These are phyloP conservation scores for Megacollybia marginata DNA, from an alignment of 768 basidiomycete genomes.

Conservation along the genomic window DNA sequence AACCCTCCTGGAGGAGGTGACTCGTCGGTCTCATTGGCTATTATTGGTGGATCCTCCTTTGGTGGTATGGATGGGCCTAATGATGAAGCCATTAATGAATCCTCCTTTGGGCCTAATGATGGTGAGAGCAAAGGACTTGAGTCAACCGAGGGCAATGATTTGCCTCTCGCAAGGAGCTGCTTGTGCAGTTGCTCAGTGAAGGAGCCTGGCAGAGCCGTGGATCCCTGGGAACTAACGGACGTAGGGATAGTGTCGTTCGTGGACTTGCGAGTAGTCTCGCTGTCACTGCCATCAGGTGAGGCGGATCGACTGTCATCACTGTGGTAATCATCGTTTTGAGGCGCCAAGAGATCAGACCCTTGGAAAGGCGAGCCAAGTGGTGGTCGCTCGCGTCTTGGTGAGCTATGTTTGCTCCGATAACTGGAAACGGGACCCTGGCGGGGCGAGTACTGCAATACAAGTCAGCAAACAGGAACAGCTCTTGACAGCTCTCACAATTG, in stretches of 20 bases:
- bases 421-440: conserved; percentile 52
- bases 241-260: conserved; percentile 53
- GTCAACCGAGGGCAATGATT: conserved; percentile 29
- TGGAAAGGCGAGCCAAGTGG: background rate
- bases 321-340: conserved; percentile 29
- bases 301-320: conserved; percentile 36
- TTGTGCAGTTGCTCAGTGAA: conserved; percentile 58
- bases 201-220: conserved; percentile 34
- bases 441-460: conserved; percentile 47
- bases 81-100: conserved; percentile 11
- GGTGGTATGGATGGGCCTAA: conserved; percentile 30
- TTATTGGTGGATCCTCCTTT: conserved; percentile 26
- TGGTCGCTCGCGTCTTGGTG: conserved; percentile 34
- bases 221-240: conserved; percentile 42
- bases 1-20: conserved; percentile 22
- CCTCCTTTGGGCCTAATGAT: conserved; percentile 29
- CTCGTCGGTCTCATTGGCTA: conserved; percentile 17
- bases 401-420: conserved; percentile 62
- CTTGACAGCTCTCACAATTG: conserved; percentile 41
- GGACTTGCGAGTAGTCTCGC: conserved; percentile 34
- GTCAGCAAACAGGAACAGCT: background rate
- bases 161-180: conserved; percentile 46
- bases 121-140: conserved; percentile 24
- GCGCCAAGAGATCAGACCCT: conserved; percentile 32
- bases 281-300: conserved; percentile 41